Base-by-base conservation (phyloP, 2,329 filamentous ascomycete genomes). In the Ascosphaera apis region DNA sequence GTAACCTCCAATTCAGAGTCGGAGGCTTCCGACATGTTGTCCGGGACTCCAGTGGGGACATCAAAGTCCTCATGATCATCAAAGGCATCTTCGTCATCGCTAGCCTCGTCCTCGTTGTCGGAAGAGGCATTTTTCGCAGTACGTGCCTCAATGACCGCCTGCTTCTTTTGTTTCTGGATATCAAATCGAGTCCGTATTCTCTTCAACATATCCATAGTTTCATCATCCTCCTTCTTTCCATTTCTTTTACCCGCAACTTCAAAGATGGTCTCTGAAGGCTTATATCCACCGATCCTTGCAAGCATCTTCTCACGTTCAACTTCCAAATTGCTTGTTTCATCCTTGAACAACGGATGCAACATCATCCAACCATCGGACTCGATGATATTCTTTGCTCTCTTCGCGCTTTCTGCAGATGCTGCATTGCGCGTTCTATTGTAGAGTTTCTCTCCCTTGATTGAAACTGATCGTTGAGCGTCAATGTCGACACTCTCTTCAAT, bases 201-300 rank as follows among this genome's bases (percentile, higher is more conserved):
- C 36, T 56, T 55, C 40, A 62, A 61, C 6, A 55, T 57, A 32
- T 66, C 51, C 59, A 71, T 33, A 64, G 73, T 37, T 66, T 75
- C 40, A 76, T 82, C 52, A 66, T 75, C 51, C 69, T 69, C 48
- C 76, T 68, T 49, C 77, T 66, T 64, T 43, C 78, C 76, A 28
- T 73, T 76, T 41, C 74, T 69, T 45, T 76, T 72, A 4, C 79
- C 79, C 43, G 79, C 78, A 42, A 93, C 75, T 54, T 98, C 88
- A 46, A 98, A 98, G n/a, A 98, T 81, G 0, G 86, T 95, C 55
- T 98, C 88, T 31, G 75, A 66, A 0, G 91, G 88, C 45, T 81
- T 72, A 58, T 88, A 98, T 2, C 77, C 76, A 47, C 81, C 84
- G 39, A 98, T 81, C 39, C 75, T 71, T 21, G 82, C 81, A 19